Evolutionary conservation across 768 basidiomycete species (phyloP), one percentile per base, ranked within the genome.

Genomic region (Amanita muscaria): DNA sequence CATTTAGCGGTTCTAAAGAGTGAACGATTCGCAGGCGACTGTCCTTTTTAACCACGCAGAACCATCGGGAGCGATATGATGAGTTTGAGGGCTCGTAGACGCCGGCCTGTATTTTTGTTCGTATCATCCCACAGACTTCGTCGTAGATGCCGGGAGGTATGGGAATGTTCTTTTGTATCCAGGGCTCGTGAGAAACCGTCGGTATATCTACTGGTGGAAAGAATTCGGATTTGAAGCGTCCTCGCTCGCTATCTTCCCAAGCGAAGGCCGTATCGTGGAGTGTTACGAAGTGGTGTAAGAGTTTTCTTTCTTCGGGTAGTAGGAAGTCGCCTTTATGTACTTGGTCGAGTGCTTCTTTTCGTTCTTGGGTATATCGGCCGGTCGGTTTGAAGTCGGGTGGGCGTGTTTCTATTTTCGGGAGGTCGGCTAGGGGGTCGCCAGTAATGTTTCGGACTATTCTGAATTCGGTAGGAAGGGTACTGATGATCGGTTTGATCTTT

Each of bases 1-100:
- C 53, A 47, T 71, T 71, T 0, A 71, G 55, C 0, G 60, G 64
- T 46, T 69, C 59, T 1, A 71, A 50, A 47, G 57, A 55, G 34
- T 69, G 65, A 1, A 71, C 65, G 0, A 67, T 42, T 0, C 59
- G 50, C 1, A 70, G 50, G 29, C 62, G 61, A 0, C 65, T 56
- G 44, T 68, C 61, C 45, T 68, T 67, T 54, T 69, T 69, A 4
- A 54, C 18, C 0, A 71, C 63, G 23, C 60, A 63, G 40, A 70
- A 74, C 68, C 65, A 70, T 6, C 59, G 43, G 0, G 64, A 65
- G 0, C 63, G 52, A 22, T 74, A 74, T 0, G 66, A 67, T 0
- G 59, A 60, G 27, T 68, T 59, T 0, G 61, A 66, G 0, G 57
- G 62, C 50, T 74, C 63, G 41, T 70, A 72, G 0, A 69, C 60